These are phyloP conservation scores for Monilinia fructigena DNA, from an alignment of 2,329 filamentous ascomycete species.

Conservation along the genomic window DNA sequence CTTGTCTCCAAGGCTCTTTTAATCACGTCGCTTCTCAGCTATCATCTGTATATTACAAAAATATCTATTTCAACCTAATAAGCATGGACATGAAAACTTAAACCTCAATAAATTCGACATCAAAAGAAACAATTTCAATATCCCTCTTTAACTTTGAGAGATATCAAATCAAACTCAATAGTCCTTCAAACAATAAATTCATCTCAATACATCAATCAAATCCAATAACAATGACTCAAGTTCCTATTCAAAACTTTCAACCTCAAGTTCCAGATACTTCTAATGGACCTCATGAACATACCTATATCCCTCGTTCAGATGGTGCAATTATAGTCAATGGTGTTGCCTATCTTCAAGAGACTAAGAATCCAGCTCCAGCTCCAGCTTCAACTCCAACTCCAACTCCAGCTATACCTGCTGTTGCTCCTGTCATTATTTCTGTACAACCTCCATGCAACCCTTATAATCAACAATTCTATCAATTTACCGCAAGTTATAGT, in stretches of 20 bases:
- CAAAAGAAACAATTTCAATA: not conserved
- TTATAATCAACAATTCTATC: not conserved
- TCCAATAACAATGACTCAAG: conserved; percentile 40
- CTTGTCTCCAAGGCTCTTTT: too few species aligned
- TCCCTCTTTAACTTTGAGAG: not conserved
- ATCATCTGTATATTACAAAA: too few species aligned
- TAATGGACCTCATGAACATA: conserved; percentile 54
- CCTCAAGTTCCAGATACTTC: conserved; percentile 59
- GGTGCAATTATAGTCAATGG: conserved; percentile 32
- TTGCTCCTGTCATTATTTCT: conserved; percentile 13
- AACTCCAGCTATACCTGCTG: conserved; percentile 2
- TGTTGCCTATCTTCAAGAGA: conserved; percentile 28
- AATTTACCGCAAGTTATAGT: conserved; percentile 8
- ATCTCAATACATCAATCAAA: conserved; percentile 31
- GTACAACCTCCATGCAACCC: conserved; percentile 3
- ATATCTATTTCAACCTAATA: not conserved
- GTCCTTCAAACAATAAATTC: not conserved
- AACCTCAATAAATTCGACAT: not conserved
- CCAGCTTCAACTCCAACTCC: not conserved
- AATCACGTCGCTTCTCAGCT: not conserved
- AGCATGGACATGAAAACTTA: too few species aligned
- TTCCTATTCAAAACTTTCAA: conserved; percentile 53
- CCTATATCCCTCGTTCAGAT: conserved; percentile 51
- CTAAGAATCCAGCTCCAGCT: not conserved
- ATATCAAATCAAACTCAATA: not conserved